These are phyloP conservation scores for Pilobolus umbonatus DNA, from an alignment of 192 early-diverging fungal genomes.

Conservation along the genomic window DNA sequence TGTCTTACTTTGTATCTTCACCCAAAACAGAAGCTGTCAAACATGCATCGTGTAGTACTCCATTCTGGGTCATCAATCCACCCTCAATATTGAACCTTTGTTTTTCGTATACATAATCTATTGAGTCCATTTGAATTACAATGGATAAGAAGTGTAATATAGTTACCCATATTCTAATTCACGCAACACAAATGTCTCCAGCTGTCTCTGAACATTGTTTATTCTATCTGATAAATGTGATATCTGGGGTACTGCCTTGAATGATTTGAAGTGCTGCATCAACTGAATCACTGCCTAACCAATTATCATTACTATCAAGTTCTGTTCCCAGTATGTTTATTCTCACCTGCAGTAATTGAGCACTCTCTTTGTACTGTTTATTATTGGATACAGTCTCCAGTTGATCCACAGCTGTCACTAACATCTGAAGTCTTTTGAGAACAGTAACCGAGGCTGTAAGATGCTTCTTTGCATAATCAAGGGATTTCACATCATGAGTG, in stretches of 20 bases:
- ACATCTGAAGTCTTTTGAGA: constrained; percentile 83
- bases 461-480: constrained; percentile 94
- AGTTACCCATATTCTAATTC: constrained; percentile 71
- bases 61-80: constrained; percentile 42
- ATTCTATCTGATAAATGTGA: constrained; percentile 62
- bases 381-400: constrained; percentile 58
- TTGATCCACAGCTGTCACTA: constrained; percentile 76
- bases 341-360: constrained; percentile 69
- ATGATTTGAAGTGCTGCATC: constrained; percentile 68
- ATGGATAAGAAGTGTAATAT: no score
- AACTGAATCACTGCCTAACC: constrained; percentile 70
- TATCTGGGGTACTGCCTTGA: constrained; percentile 72
- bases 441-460: constrained; percentile 76
- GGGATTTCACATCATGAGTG: constrained; percentile 89
- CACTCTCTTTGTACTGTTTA: constrained; percentile 75
- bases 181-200: constrained; percentile 58
- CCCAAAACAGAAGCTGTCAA: constrained; percentile 68
- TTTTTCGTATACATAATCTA: no score
- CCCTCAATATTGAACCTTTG: constrained; percentile 68
- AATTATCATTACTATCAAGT: constrained; percentile 1
- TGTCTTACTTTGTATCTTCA: constrained; percentile 51
- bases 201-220: constrained; percentile 52
- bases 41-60: constrained; percentile 69
- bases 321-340: not conserved
- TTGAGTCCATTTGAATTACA: no score